Conservation (phyloP, 2,329 filamentous ascomycete genomes). For the Pezicula radicicola region DNA sequence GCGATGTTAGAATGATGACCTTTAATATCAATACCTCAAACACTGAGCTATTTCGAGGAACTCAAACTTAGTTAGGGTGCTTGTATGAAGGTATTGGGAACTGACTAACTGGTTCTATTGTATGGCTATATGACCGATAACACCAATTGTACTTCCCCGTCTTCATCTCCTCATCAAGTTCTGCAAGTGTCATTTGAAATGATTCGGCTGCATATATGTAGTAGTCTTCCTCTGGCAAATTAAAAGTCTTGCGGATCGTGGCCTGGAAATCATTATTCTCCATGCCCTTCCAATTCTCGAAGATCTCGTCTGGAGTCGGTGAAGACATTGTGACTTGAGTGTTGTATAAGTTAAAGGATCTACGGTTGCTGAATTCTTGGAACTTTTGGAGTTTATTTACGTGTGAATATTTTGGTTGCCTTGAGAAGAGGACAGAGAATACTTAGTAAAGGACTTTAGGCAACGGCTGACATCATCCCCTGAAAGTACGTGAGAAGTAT, state of each 20-base stretch:
- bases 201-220: slow-evolving; percentile 22
- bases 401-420: too few species aligned
- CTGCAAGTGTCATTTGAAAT: slow-evolving; percentile 20
- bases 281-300: slow-evolving; percentile 18
- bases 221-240: slow-evolving; percentile 14
- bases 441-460: too few species aligned
- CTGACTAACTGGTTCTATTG: slow-evolving; percentile 11
- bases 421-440: too few species aligned
- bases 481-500: too few species aligned
- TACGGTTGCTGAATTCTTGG: too few species aligned
- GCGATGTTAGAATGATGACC: slow-evolving; percentile 12
- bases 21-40: not conserved
- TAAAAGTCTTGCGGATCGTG: slow-evolving; percentile 18
- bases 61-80: too few species aligned
- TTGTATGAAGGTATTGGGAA: not conserved
- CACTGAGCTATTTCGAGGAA: too few species aligned
- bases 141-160: slow-evolving; percentile 16
- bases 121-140: slow-evolving; percentile 19
- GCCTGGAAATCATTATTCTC: slow-evolving; percentile 15
- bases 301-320: slow-evolving; percentile 13
- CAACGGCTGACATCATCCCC: too few species aligned
- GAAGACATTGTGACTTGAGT: slow-evolving; percentile 8
- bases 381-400: too few species aligned
- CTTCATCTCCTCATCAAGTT: slow-evolving; percentile 14
- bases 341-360: too few species aligned